Evolutionary conservation across 495 filamentous ascomycete species (phyloP), one percentile per base, ranked within the genome.

Genomic region (Astrocystis sublimbata): DNA sequence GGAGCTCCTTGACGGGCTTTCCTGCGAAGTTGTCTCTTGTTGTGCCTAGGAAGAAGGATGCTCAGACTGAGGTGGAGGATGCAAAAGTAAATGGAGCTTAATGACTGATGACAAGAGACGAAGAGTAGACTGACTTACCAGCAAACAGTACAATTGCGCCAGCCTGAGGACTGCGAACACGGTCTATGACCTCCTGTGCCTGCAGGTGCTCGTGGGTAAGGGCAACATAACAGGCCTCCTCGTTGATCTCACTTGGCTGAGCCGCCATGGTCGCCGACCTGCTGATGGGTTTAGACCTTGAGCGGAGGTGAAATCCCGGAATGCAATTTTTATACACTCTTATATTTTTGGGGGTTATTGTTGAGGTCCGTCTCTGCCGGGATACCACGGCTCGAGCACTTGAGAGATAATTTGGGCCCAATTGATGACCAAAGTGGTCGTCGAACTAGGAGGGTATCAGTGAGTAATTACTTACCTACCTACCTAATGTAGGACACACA

Each of bases 101-200:
- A 45, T 26, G 33, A n/a, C n/a, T n/a, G n/a, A n/a, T n/a, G n/a
- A n/a, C n/a, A n/a, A n/a, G n/a, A n/a, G n/a, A n/a, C n/a, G n/a
- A n/a, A n/a, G n/a, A n/a, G n/a, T n/a, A n/a, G n/a, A n/a, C n/a
- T n/a, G 9, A 61, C 68, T 65, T 69, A 89, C 89, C 89, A 23
- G 87, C 88, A 76, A 98, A 98, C 31, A 97, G 73, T 21, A 96
- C 88, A 45, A 96, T 90, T 43, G 93, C 93, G 31, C 93, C 93
- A 8, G 93, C 93, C 68, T 86, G 80, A 24, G 91, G 88, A 60
- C 87, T 91, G 60, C 87, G 86, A 41, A 96, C 89, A 46, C 80
- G 80, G 52, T 86, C 74, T 41, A 93, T 87, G 35, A 85, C 80
- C 31, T 75, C 64, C 41, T 78, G 82, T 41, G 86, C 69, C 71